These are phyloP conservation scores for Xylaria grammica DNA, from an alignment of 495 filamentous ascomycete species.

Conservation along the genomic window DNA sequence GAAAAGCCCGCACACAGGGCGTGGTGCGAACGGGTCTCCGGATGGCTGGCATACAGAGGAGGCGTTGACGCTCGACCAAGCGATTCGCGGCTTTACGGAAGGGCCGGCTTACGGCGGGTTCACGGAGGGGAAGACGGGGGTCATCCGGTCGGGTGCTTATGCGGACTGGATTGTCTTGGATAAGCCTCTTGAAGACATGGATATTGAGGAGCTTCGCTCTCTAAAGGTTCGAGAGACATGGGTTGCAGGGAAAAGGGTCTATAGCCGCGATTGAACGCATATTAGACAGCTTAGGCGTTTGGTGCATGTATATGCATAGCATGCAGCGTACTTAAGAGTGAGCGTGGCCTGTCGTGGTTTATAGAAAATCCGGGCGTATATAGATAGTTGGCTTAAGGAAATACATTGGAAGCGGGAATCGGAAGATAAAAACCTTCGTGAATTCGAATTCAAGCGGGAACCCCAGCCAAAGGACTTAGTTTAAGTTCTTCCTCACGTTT, in stretches of 20 bases:
- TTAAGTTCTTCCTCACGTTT: background rate
- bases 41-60: slow-evolving; percentile 61
- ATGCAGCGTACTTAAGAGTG: too few species aligned
- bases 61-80: slow-evolving; percentile 56
- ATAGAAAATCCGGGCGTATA: background rate
- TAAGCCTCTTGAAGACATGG: slow-evolving; percentile 41
- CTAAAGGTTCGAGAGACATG: slow-evolving; percentile 66
- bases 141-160: slow-evolving; percentile 56
- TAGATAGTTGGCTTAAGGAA: background rate
- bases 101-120: slow-evolving; percentile 53
- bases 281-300: slow-evolving; percentile 16
- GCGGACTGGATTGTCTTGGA: slow-evolving; percentile 70
- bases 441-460: too few species aligned
- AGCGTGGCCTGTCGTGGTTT: too few species aligned
- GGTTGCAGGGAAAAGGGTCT: slow-evolving; percentile 59
- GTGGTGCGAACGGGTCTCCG: slow-evolving; percentile 47
- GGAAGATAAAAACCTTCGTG: too few species aligned
- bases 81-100: slow-evolving; percentile 61
- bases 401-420: too few species aligned
- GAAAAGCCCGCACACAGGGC: slow-evolving; percentile 55
- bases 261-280: slow-evolving; percentile 36
- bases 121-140: slow-evolving; percentile 56
- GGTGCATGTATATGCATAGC: background rate
- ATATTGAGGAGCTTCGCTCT: slow-evolving; percentile 51
- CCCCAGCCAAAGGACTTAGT: too few species aligned